Percentiles rank a stretch among this genome's conserved stretches.
Evolutionary conservation across 179 eudicot species (phyloP).

Genomic region (Beta macrorhiza): DNA sequence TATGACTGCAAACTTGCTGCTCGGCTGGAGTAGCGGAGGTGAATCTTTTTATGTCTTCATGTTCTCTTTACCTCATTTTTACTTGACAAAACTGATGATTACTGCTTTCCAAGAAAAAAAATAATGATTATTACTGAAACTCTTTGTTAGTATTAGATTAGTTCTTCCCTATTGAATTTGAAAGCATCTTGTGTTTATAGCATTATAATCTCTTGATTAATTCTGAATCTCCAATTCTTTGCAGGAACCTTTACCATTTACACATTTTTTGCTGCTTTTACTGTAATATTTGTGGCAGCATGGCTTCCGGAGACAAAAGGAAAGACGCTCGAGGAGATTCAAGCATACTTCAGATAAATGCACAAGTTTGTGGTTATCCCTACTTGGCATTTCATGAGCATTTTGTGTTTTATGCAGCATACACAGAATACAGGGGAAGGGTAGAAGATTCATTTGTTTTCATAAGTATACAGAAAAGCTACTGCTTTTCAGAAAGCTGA

Average conservation of each 20-base stretch:
- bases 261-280: slow-evolving; percentile 32
- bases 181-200: neutral
- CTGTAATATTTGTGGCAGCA: slow-evolving; percentile 34
- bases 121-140: neutral
- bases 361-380: slow-evolving; percentile 10
- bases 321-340: slow-evolving; percentile 45
- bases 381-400: slow-evolving; percentile 10
- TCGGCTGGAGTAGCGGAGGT: slow-evolving; percentile 47
- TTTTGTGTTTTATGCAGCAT: slow-evolving; percentile 26
- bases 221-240: neutral
- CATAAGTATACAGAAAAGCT: slow-evolving; percentile 1
- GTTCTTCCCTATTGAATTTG: no score
- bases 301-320: slow-evolving; percentile 56
- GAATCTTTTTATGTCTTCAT: slow-evolving; percentile 1
- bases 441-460: neutral
- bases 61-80: neutral
- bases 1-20: slow-evolving; percentile 41
- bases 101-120: neutral
- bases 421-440: neutral
- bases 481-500: neutral
- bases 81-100: neutral
- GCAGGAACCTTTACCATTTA: slow-evolving; percentile 44
- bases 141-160: no score
- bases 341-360: slow-evolving; percentile 41
- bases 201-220: neutral